Evolutionary conservation across 1,139 yeast species (phyloP), one percentile per base, ranked within the genome.

Genomic region (Pichia norvegensis): DNA sequence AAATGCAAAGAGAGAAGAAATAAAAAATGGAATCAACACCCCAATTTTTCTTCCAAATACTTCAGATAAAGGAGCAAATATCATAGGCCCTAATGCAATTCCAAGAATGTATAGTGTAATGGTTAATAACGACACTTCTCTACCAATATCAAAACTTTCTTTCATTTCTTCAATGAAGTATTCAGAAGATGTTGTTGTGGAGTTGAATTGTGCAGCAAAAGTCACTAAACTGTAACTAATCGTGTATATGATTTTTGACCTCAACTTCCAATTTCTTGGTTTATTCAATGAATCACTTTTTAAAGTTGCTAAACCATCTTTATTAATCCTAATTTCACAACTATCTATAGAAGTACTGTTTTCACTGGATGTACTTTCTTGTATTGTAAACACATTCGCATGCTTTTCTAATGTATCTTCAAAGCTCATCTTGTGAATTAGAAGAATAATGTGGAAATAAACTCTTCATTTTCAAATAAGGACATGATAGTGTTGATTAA

Each of bases 41-140:
- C 81, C 74, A 47, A 74, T 68, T 56, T 78, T 76, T 56, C 92
- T 73, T 29, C 94, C 92, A 52, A 75, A 70, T n/a, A 80, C 61
- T 63, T 84, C 92, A 19, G 88, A 80, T 39, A 83, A 62, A 20
- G 92, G 92, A 9, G 90, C 88, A 21, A 83, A 80, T 41, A 83
- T 53, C 22, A 79, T 77, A 0, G 90, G 90, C 8, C 86, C 86
- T 50, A 77, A 62, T 0, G 88, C 81, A 46, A 83, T 70, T 10
- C 94, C 92, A 42, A 84, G 48, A 48, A 84, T 65, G 59, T 83
- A 84, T 52, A 84, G 73, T 0, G 92, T 76, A 50, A 83, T 69
- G 5, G 90, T 92, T 1, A 84, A 64, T 36, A 82, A 58, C n/a
- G 76, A 78, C 49, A 81, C 67, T 41, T 78, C 80, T 59, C 76